Conservation (phyloP, 495 filamentous ascomycete genomes). For the Penicillium herquei region DNA sequence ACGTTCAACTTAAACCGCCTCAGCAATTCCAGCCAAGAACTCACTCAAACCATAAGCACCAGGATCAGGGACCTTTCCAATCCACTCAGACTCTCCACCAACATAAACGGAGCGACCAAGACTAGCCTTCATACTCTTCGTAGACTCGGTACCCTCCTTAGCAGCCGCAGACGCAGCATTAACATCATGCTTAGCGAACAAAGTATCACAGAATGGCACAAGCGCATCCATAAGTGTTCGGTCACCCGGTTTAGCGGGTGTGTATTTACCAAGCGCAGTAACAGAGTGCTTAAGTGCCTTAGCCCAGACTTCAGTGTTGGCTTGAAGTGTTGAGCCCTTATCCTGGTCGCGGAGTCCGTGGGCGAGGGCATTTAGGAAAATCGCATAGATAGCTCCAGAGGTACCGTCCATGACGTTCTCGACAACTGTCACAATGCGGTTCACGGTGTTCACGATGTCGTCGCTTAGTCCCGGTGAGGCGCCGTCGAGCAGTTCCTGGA, state of each 20-base stretch:
- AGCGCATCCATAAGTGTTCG: slow-evolving; percentile 89
- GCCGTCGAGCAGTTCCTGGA: slow-evolving; percentile 62
- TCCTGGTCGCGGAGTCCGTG: slow-evolving; percentile 65
- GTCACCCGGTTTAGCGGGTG: slow-evolving; percentile 85
- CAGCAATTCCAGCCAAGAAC: slow-evolving; percentile 77
- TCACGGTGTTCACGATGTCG: slow-evolving; percentile 71
- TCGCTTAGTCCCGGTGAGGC: slow-evolving; percentile 50
- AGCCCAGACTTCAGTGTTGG: slow-evolving; percentile 65
- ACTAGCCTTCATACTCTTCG: slow-evolving; percentile 87
- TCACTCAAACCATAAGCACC: slow-evolving; percentile 81
- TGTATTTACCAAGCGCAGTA: slow-evolving; percentile 73
- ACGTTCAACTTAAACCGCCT: slow-evolving; percentile 30
- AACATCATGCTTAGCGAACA: slow-evolving; percentile 61
- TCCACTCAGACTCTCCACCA: slow-evolving; percentile 73
- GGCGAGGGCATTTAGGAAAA: slow-evolving; percentile 90
- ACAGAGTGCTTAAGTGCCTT: slow-evolving; percentile 70
- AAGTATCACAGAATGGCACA: slow-evolving; percentile 75
- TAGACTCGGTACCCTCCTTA: slow-evolving; percentile 71
- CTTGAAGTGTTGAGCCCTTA: slow-evolving; percentile 43
- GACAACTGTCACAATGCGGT: slow-evolving; percentile 76
- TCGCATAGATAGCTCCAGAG: slow-evolving; percentile 90
- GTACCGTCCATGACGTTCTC: slow-evolving; percentile 94
- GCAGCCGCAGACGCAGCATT: slow-evolving; percentile 73
- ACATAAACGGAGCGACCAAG: slow-evolving; percentile 90
- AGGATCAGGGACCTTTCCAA: slow-evolving; percentile 80